Evolutionary conservation across 2,329 filamentous ascomycete genomes (phyloP).

Genomic region (Aureobasidium musti): DNA sequence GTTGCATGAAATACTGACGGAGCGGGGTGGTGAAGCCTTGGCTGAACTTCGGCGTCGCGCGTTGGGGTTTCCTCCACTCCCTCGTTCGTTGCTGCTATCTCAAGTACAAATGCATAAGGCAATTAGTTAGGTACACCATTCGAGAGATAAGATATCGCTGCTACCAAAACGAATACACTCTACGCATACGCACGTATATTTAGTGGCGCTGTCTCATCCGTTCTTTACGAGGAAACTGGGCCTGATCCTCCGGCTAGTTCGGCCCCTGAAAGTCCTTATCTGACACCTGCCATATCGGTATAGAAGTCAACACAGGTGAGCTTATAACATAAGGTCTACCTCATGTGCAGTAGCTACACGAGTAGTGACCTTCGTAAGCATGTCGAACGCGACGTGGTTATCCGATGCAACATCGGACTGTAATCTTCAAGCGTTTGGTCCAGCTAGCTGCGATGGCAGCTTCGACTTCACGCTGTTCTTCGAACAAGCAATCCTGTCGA

Average conservation of each 20-base stretch:
- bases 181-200: not conserved
- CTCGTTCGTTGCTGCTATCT: too few species aligned
- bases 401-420: not conserved
- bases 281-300: not conserved
- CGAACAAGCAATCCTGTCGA: not conserved
- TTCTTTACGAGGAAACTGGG: not conserved
- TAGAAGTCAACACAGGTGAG: not conserved
- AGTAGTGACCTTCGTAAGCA: not conserved
- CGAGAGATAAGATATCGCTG: not conserved
- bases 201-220: not conserved
- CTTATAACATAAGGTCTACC: too few species aligned
- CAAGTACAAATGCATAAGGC: too few species aligned
- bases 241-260: not conserved
- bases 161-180: not conserved
- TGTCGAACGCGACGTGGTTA: constrained; percentile 1
- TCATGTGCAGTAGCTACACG: not conserved
- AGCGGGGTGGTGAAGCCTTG: not conserved
- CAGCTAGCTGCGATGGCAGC: constrained; percentile 8
- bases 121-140: too few species aligned
- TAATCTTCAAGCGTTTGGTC: not conserved
- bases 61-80: too few species aligned
- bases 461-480: constrained; percentile 9
- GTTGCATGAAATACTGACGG: not conserved
- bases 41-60: too few species aligned
- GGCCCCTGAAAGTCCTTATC: constrained; percentile 1